A percentile compares a stretch with the other conserved stretches of the same genome.
phyloP scores from a whole-genome alignment of 140 eudicot species.

The Senecio squalidus region DNA sequence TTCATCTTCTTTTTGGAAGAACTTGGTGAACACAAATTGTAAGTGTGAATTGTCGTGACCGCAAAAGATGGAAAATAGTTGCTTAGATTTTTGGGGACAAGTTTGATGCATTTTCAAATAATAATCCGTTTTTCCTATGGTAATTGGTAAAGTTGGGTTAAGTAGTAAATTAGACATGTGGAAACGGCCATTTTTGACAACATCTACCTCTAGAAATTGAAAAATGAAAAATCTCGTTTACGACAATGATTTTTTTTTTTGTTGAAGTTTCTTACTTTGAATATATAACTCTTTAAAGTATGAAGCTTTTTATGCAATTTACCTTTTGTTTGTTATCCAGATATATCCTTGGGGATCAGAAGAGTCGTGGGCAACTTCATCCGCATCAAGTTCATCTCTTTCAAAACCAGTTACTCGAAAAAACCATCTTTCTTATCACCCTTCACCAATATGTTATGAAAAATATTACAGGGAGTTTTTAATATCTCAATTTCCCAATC shows the following conservation, averaged over 20 bases:
- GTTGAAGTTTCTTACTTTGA: background rate
- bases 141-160: background rate
- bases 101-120: background rate
- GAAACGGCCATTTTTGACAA: background rate
- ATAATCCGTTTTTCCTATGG: background rate
- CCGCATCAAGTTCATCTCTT: slow-evolving; percentile 32
- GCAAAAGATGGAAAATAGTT: too few relatives aligned
- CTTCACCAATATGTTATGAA: slow-evolving; percentile 92
- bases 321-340: slow-evolving; percentile 20
- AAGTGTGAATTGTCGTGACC: too few relatives aligned
- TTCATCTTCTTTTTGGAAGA: too few relatives aligned
- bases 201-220: background rate
- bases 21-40: too few relatives aligned
- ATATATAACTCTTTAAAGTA: background rate
- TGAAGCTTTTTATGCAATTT: background rate
- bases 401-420: slow-evolving; percentile 27
- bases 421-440: slow-evolving; percentile 54
- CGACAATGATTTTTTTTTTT: too few relatives aligned
- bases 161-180: background rate
- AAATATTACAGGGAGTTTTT: slow-evolving; percentile 78
- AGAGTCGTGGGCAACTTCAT: slow-evolving; percentile 30
- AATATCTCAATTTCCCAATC: slow-evolving; percentile 66
- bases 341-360: slow-evolving; percentile 44
- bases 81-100: too few relatives aligned
- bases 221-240: too few relatives aligned